phyloP scores from a whole-genome alignment of 306 rosid species.

The Citrullus amarus region DNA sequence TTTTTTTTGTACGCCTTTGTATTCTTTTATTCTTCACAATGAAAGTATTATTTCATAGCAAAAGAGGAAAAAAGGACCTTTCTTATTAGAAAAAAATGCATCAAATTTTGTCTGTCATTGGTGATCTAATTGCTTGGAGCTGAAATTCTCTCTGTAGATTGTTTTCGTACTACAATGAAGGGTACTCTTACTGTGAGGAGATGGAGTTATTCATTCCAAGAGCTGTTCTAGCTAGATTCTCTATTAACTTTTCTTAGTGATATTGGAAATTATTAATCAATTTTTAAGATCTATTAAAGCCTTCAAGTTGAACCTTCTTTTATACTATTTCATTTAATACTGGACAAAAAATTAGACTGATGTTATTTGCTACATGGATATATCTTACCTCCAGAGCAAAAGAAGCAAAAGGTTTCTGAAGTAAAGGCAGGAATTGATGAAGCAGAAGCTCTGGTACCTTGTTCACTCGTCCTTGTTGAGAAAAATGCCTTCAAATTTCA shows the following conservation, averaged over 20 bases:
- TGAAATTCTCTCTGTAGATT: not conserved
- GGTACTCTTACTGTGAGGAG: not conserved
- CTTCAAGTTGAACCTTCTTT: not conserved
- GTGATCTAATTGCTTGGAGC: not conserved
- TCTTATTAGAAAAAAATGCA: not conserved
- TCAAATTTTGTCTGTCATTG: not conserved
- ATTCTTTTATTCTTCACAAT: too few relatives aligned
- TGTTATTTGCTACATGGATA: not conserved
- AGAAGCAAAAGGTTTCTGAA: slow-evolving; percentile 82
- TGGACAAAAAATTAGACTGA: not conserved
- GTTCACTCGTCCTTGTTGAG: slow-evolving; percentile 9
- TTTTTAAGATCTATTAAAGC: not conserved
- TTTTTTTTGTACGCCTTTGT: too few relatives aligned
- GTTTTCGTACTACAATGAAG: not conserved
- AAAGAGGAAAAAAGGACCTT: too few relatives aligned
- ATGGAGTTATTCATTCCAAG: not conserved
- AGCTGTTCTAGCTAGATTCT: not conserved
- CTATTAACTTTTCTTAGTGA: not conserved
- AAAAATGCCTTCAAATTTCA: slow-evolving; percentile 10
- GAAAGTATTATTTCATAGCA: too few relatives aligned
- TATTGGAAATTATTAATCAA: not conserved
- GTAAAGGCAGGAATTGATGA: slow-evolving; percentile 74
- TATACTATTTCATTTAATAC: not conserved
- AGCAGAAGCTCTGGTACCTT: slow-evolving; percentile 77
- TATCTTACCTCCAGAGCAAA: slow-evolving; percentile 59